Conservation (phyloP, 1,284 basidiomycete species). For the Naganishia sp. region DNA sequence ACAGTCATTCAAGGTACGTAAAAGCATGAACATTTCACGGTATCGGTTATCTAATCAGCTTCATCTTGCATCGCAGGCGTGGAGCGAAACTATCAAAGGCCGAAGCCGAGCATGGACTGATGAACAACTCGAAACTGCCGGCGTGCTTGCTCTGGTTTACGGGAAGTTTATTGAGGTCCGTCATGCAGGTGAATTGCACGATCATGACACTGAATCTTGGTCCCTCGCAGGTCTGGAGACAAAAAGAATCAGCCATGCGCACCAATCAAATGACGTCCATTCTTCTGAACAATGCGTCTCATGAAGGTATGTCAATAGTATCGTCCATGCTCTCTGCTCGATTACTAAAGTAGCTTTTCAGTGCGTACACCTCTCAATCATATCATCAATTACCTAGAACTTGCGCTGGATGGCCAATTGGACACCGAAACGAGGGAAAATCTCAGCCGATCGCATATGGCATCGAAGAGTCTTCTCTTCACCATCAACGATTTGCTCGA, state of each 20-base stretch:
- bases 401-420: constrained; percentile 77
- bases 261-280: constrained; percentile 77
- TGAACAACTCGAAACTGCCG: constrained; percentile 83
- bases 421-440: constrained; percentile 78
- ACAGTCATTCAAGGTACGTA: constrained; percentile 67
- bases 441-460: constrained; percentile 73
- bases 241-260: constrained; percentile 76
- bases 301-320: constrained; percentile 63
- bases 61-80: constrained; percentile 51
- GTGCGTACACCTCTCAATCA: constrained; percentile 33
- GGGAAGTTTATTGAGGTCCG: constrained; percentile 64
- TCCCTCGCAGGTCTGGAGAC: constrained; percentile 69
- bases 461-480: constrained; percentile 76
- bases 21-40: constrained; percentile 5
- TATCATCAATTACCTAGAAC: constrained; percentile 72
- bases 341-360: constrained; percentile 56
- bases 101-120: constrained; percentile 77
- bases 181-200: not conserved
- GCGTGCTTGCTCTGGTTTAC: constrained; percentile 74
- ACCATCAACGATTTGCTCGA: constrained; percentile 86
- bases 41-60: not conserved
- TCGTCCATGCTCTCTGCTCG: constrained; percentile 64
- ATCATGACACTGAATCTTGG: not conserved
- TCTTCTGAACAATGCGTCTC: constrained; percentile 81
- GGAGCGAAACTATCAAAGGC: constrained; percentile 76